phyloP scores from a whole-genome alignment of 2,329 filamentous ascomycete genomes.

The Hymenoscyphus fructigenus region DNA sequence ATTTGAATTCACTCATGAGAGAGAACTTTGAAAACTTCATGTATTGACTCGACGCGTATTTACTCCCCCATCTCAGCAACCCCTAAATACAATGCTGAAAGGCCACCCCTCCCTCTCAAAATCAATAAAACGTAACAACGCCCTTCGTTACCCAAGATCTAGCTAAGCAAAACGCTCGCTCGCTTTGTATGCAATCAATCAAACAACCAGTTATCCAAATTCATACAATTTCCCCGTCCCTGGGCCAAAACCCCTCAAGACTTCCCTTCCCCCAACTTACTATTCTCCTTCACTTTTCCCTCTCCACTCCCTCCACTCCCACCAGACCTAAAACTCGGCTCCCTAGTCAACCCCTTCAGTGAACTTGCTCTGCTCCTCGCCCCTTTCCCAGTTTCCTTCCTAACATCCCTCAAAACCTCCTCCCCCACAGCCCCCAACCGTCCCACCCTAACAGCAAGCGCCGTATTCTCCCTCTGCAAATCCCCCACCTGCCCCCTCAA shows the following conservation, averaged over 20 bases:
- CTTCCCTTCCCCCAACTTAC: not conserved
- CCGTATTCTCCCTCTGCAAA: conserved; percentile 60
- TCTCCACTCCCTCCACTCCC: conserved; percentile 15
- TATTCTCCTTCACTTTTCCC: conserved; percentile 12
- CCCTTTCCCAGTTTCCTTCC: conserved; percentile 22
- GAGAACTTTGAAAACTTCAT: too few species aligned
- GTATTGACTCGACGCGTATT: too few species aligned
- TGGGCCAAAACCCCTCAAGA: not conserved
- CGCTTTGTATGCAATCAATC: not conserved
- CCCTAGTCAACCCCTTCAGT: conserved; percentile 22
- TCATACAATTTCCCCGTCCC: not conserved
- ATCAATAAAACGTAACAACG: too few species aligned
- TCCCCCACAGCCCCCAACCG: conserved; percentile 38
- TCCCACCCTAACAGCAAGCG: conserved; percentile 55
- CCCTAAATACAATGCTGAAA: too few species aligned
- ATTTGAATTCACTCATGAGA: too few species aligned
- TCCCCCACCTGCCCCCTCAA: conserved; percentile 56
- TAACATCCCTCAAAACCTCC: conserved; percentile 31
- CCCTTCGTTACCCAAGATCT: not conserved
- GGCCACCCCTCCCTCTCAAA: too few species aligned
- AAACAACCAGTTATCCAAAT: not conserved
- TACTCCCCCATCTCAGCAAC: too few species aligned
- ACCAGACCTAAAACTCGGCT: conserved; percentile 17
- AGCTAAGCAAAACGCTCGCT: not conserved
- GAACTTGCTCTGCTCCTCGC: conserved; percentile 29